Conservation (phyloP, 345 rosid species). For the Hibiscus mutabilis region DNA sequence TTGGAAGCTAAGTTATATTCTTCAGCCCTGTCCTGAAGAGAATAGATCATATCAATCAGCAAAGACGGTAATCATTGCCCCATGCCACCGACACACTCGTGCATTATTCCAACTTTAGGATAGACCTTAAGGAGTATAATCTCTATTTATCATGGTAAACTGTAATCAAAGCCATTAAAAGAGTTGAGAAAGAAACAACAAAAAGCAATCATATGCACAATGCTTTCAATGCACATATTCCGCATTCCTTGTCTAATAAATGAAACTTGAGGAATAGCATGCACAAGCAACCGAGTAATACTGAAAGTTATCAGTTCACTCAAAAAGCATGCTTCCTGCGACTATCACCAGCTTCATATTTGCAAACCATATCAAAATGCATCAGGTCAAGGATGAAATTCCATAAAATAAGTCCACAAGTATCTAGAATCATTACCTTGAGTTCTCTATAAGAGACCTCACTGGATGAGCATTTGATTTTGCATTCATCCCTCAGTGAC, state of each 20-base stretch:
- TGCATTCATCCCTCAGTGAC: conserved; percentile 22
- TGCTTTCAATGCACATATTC: not conserved
- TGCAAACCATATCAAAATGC: not conserved
- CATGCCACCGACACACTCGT: not conserved
- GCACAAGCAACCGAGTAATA: not conserved
- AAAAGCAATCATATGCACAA: not conserved
- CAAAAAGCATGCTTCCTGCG: not conserved
- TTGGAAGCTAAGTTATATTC: conserved; percentile 38
- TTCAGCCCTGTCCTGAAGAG: conserved; percentile 52
- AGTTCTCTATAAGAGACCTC: conserved; percentile 54
- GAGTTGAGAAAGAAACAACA: not conserved
- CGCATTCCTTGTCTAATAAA: not conserved
- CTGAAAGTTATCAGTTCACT: not conserved
- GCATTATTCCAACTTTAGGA: not conserved
- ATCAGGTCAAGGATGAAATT: not conserved
- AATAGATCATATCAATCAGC: conserved; percentile 8
- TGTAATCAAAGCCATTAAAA: not conserved
- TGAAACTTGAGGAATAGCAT: not conserved
- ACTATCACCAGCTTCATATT: not conserved
- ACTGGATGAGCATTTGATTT: conserved; percentile 16
- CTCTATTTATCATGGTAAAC: not conserved
- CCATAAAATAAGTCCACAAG: not conserved
- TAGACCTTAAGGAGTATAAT: not conserved
- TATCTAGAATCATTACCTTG: conserved; percentile 47
- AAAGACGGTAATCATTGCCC: not conserved